Evolutionary conservation across 352 stramenopile genomes (phyloP), one percentile per base, ranked within the genome.

Genomic region (Pythium plurisporium): DNA sequence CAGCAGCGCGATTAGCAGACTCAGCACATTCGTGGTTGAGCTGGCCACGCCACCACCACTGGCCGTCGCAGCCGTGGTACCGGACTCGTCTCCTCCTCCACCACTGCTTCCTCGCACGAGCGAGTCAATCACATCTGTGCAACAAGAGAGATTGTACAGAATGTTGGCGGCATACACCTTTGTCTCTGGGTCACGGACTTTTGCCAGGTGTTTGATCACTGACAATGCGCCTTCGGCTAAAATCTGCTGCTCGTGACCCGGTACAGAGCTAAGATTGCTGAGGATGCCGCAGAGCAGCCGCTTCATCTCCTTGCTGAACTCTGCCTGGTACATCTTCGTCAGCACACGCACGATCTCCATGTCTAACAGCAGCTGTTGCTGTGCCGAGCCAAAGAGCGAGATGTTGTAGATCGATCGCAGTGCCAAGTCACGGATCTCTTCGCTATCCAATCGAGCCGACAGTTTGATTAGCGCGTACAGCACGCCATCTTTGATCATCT

Each of bases 401-500:
- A 91, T 75, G 63, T 92, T 94, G 64, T 91, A 94, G 53, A 94
- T 63, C 0, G 80, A 74, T 10, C 79, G 79, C 10, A 94, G 65
- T 5, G 78, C 76, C 19, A 94, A 52, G 49, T 91, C 74, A 17
- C 80, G 82, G 27, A 91, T 87, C 23, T 79, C 75, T 33, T 92
- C 76, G 64, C 69, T 89, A 19, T 91, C 83, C 41, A 92, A 63
- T 22, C 80, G 81, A n/a, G 36, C 27, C 46, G 82, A 77, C 12
- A 96, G 73, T 61, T 96, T 91, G 53, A 94, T 65, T n/a, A 96
- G 70, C 9, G 84, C 84, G 44, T 92, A 96, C 0, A 96, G 64
- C 33, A 89, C 79, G 19, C 86, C 86, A 42, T 86, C 79, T n/a
- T 69, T 60, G 43, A 94, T 68, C 61, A 91, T 82, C 38, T 85